Conservation (phyloP, 2,329 filamentous ascomycete species). For the Teratosphaeria pseudoeucalypti region DNA sequence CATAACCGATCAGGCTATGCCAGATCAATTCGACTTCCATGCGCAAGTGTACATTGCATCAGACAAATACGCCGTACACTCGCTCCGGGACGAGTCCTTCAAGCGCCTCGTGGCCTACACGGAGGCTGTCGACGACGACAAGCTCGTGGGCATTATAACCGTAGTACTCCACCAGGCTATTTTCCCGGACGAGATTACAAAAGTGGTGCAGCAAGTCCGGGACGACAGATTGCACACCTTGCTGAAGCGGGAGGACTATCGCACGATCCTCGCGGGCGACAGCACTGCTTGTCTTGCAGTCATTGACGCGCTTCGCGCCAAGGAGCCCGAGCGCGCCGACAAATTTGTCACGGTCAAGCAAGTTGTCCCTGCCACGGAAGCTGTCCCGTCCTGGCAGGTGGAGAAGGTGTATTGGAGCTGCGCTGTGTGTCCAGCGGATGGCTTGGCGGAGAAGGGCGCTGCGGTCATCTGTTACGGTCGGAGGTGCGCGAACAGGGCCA, state of each 20-base stretch:
- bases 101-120: background rate
- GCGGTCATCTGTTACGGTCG: background rate
- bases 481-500: background rate
- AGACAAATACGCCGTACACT: conserved; percentile 3
- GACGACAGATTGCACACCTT: background rate
- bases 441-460: background rate
- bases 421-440: background rate
- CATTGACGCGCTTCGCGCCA: background rate
- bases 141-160: background rate
- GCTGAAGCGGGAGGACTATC: background rate
- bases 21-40: conserved; percentile 1
- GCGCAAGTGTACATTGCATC: conserved; percentile 4
- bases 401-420: background rate
- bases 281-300: background rate
- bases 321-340: background rate
- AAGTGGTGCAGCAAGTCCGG: background rate
- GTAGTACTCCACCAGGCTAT: background rate
- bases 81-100: background rate
- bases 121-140: background rate
- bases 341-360: background rate
- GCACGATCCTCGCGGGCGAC: background rate
- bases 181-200: background rate
- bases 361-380: background rate
- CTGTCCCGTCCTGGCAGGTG: background rate
- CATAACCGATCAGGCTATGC: background rate